Base-by-base conservation (phyloP, 106 monocot genomes). In the Allium cepa region DNA sequence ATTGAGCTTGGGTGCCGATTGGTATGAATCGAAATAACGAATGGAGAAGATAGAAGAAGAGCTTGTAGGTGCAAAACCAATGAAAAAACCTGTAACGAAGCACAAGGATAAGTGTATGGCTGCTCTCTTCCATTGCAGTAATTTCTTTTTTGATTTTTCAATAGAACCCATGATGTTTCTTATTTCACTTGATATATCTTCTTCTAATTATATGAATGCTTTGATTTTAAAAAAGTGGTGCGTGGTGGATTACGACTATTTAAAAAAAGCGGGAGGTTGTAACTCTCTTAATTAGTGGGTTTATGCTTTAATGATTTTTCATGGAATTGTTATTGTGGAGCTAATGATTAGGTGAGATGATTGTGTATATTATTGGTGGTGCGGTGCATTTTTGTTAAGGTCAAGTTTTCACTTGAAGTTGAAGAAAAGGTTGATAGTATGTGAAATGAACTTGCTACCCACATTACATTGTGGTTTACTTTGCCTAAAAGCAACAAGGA, bases 31-130 rank as follows among this genome's bases (percentile, higher is more conserved):
- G 7, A 61, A 53, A 11, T 50, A 57, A 15, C 8, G 56, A 60
- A 15, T 8, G 58, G 79, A 77, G 64, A 72, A 70, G 22, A 71
- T 46, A 27, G 84, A 75, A 50, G 66, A 49, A 2, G 86, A 76
- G 70, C 61, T 74, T 4, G 83, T 46, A 10, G 88, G 94, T 7
- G 91, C 85, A 66, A 95, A 88, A 51, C 91, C 95, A 50, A 81
- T 73, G 85, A 95, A 88, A 81, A 91, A 91, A n/a, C 91, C 95
- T 81, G 80, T 83, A 65, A 80, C 73, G 73, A 95, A 95, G 77
- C 91, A 95, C 27, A 95, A 79, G 26, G 88, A 79, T 81, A 95
- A 85, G 73, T 91, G 95, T 71, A 95, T 27, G 55, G 88, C 53
- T 12, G 91, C 85, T 69, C 83, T 91, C 83, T 85, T 88, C 95